phyloP scores from a whole-genome alignment of 1,139 yeast species.

The Debaryomycetaceae sp. region DNA sequence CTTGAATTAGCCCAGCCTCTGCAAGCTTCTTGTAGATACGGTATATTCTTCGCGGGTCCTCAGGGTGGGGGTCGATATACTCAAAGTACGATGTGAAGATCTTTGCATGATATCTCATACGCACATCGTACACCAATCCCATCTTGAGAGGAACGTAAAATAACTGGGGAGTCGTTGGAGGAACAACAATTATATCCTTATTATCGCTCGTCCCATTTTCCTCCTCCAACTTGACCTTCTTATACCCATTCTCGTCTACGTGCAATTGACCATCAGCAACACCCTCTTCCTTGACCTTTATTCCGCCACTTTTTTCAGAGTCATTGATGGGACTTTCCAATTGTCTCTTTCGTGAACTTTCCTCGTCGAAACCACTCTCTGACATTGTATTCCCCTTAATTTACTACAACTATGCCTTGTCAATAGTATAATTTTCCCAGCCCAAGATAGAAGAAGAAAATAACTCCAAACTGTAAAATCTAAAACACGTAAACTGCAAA shows the following conservation, averaged over 20 bases:
- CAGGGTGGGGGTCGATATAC: conserved; percentile 98
- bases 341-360: neutral
- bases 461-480: neutral
- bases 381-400: neutral
- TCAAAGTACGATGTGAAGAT: conserved; percentile 89
- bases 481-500: neutral
- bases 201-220: neutral
- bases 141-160: conserved; percentile 76
- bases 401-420: too few relatives aligned
- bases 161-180: conserved; percentile 52
- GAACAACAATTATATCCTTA: conserved; percentile 44
- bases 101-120: conserved; percentile 97
- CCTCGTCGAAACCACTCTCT: neutral
- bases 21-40: conserved; percentile 90
- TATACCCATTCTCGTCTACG: conserved; percentile 2
- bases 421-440: neutral
- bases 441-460: neutral
- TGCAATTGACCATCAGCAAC: conserved; percentile 1
- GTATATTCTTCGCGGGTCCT: conserved; percentile 94
- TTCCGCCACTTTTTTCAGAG: conserved; percentile 1
- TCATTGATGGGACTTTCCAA: neutral
- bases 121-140: conserved; percentile 91
- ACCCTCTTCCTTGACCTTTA: conserved; percentile 1
- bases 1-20: conserved; percentile 86
- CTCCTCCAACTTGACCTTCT: conserved; percentile 8